Conservation (phyloP, 2,329 filamentous ascomycete species). For the Talaromyces sp. region DNA sequence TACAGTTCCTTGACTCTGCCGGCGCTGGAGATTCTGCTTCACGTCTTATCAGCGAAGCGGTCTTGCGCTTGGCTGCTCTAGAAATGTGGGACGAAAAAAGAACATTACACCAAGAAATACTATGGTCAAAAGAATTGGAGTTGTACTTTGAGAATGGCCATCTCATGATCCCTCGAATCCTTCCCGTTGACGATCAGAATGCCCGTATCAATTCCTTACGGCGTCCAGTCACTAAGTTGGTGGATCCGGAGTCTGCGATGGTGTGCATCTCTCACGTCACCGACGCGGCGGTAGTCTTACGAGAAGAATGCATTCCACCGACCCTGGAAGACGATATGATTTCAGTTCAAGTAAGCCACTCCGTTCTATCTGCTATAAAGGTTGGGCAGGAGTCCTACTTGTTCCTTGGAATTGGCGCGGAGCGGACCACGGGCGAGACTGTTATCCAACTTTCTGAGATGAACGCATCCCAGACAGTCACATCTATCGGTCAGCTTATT, state of each 20-base stretch:
- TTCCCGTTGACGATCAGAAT: neutral
- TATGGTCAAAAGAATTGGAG: constrained; percentile 28
- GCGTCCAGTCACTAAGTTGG: neutral
- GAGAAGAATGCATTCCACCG: neutral
- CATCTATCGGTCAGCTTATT: neutral
- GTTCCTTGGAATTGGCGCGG: neutral
- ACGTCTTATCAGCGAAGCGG: neutral
- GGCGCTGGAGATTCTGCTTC: neutral
- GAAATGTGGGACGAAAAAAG: neutral
- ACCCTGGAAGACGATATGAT: neutral
- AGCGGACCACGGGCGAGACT: neutral
- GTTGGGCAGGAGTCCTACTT: neutral
- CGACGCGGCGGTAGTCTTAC: neutral
- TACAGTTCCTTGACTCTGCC: constrained; percentile 8
- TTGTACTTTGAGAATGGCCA: constrained; percentile 25
- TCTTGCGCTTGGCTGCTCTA: neutral
- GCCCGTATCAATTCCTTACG: neutral
- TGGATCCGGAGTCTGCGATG: neutral
- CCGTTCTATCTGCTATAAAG: neutral
- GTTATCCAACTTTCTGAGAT: neutral
- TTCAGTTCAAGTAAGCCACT: neutral
- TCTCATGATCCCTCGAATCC: constrained; percentile 30
- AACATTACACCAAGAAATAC: neutral
- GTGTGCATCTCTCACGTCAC: neutral
- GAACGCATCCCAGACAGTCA: neutral